phyloP scores from a whole-genome alignment of 2,329 filamentous ascomycete species.

The Chrysosporium keratinophilum region DNA sequence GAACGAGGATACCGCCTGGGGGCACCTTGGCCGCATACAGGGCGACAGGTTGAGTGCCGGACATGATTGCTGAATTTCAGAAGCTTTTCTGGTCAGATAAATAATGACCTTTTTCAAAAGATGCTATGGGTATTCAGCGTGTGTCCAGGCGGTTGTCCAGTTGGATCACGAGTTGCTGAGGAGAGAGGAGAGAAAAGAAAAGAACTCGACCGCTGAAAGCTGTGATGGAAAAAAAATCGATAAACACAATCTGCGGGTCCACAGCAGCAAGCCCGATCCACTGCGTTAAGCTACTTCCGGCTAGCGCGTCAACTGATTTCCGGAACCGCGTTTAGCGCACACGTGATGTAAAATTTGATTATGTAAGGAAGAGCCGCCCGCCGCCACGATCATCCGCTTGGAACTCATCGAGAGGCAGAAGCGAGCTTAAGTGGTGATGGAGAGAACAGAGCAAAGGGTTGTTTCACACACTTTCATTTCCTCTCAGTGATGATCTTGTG shows the following conservation, averaged over 20 bases:
- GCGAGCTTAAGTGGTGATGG: too few relatives aligned
- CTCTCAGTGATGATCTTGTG: neutral
- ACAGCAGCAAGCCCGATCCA: neutral
- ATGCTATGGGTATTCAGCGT: neutral
- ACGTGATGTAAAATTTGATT: neutral
- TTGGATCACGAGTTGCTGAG: slow-evolving; percentile 1
- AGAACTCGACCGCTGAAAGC: slow-evolving; percentile 4
- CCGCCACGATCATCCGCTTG: too few relatives aligned
- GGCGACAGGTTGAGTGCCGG: slow-evolving; percentile 53
- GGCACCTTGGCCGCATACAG: slow-evolving; percentile 90
- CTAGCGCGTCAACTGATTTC: neutral
- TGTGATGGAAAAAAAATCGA: slow-evolving; percentile 8
- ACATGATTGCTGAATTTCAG: slow-evolving; percentile 27
- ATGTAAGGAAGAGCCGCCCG: too few relatives aligned
- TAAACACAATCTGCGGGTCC: slow-evolving; percentile 18
- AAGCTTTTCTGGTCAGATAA: neutral
- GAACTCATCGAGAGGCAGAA: too few relatives aligned
- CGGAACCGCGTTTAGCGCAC: slow-evolving; percentile 6
- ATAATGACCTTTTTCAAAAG: neutral
- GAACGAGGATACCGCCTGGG: slow-evolving; percentile 69
- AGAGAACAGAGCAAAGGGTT: neutral
- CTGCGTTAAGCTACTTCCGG: neutral
- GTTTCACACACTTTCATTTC: too few relatives aligned
- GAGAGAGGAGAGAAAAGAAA: slow-evolving; percentile 15
- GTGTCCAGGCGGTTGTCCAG: slow-evolving; percentile 1